These are phyloP conservation scores for Boletus sp. DNA, from an alignment of 1,284 basidiomycete species.

Conservation along the genomic window DNA sequence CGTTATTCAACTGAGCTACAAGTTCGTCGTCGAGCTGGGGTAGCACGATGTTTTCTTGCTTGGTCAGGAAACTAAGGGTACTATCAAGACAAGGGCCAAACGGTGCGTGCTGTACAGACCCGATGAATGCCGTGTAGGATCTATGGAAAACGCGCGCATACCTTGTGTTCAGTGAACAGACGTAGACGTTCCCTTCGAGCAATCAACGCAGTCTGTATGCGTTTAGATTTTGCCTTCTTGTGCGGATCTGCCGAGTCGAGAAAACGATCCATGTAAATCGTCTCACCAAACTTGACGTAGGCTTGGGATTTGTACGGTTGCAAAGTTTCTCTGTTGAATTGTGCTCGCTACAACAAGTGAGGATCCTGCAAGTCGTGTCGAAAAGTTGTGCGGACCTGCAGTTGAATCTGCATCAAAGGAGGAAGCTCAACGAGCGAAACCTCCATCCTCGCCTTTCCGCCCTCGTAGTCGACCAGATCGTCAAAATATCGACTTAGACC, in stretches of 20 bases:
- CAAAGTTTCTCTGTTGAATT: slow-evolving; percentile 91
- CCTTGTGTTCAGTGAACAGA: slow-evolving; percentile 70
- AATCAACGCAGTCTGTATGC: slow-evolving; percentile 69
- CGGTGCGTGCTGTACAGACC: slow-evolving; percentile 53
- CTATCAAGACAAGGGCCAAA: slow-evolving; percentile 57
- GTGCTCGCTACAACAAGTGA: slow-evolving; percentile 70
- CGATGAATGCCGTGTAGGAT: slow-evolving; percentile 1
- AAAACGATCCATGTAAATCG: slow-evolving; percentile 92
- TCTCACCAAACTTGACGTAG: slow-evolving; percentile 89
- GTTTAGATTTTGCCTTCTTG: slow-evolving; percentile 73
- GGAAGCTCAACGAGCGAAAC: slow-evolving; percentile 88
- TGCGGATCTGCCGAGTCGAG: slow-evolving; percentile 73
- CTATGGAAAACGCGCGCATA: slow-evolving; percentile 38
- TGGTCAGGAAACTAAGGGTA: slow-evolving; percentile 58
- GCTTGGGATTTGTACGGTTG: slow-evolving; percentile 96
- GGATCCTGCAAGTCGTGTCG: not conserved
- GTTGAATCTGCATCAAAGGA: slow-evolving; percentile 91
- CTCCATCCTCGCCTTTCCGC: slow-evolving; percentile 85
- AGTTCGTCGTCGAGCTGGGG: slow-evolving; percentile 60
- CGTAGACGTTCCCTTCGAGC: slow-evolving; percentile 67
- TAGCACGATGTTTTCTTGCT: slow-evolving; percentile 45
- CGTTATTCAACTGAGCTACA: slow-evolving; percentile 51
- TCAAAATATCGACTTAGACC: slow-evolving; percentile 93
- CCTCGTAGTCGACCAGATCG: slow-evolving; percentile 88
- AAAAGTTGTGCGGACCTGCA: slow-evolving; percentile 64